Conservation (phyloP, 108 stramenopile genomes). For the Schizochytrium sp. region DNA sequence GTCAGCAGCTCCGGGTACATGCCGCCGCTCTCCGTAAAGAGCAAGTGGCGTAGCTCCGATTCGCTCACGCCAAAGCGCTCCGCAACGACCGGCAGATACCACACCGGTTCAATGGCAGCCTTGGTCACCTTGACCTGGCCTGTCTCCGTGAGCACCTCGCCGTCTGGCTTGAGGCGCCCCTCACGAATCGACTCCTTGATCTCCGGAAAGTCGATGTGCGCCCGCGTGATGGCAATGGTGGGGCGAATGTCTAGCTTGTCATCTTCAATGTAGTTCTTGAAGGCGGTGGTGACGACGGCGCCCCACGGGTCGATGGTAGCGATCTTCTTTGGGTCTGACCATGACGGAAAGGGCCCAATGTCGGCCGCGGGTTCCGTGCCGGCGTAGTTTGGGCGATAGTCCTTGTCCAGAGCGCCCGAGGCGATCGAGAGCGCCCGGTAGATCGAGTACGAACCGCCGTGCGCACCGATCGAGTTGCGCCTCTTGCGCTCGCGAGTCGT, state of each 20-base stretch:
- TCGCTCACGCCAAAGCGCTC: conserved; percentile 89
- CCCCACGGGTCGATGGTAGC: conserved; percentile 92
- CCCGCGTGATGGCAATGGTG: conserved; percentile 99
- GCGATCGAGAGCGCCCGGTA: conserved; percentile 95
- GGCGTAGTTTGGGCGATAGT: conserved; percentile 79
- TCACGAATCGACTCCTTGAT: conserved; percentile 74
- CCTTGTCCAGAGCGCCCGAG: conserved; percentile 79
- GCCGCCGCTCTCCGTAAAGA: conserved; percentile 95
- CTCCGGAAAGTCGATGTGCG: conserved; percentile 94
- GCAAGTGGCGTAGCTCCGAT: conserved; percentile 69
- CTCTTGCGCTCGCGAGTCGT: conserved; percentile 78
- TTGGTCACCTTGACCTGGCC: conserved; percentile 90
- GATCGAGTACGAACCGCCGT: conserved; percentile 86
- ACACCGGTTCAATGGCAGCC: conserved; percentile 97
- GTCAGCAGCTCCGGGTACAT: conserved; percentile 99
- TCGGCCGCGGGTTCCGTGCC: conserved; percentile 82
- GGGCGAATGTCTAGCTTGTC: conserved; percentile 92
- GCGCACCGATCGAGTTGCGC: conserved; percentile 96
- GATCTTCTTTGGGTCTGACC: conserved; percentile 89
- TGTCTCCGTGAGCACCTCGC: conserved; percentile 61
- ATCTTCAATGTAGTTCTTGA: conserved; percentile 76
- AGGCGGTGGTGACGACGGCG: conserved; percentile 68
- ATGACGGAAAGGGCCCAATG: conserved; percentile 84
- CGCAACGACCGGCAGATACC: conserved; percentile 96
- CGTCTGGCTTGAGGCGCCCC: conserved; percentile 80